These are phyloP conservation scores for Phaseolus coccineus DNA, from an alignment of 331 rosid species.

Conservation along the genomic window DNA sequence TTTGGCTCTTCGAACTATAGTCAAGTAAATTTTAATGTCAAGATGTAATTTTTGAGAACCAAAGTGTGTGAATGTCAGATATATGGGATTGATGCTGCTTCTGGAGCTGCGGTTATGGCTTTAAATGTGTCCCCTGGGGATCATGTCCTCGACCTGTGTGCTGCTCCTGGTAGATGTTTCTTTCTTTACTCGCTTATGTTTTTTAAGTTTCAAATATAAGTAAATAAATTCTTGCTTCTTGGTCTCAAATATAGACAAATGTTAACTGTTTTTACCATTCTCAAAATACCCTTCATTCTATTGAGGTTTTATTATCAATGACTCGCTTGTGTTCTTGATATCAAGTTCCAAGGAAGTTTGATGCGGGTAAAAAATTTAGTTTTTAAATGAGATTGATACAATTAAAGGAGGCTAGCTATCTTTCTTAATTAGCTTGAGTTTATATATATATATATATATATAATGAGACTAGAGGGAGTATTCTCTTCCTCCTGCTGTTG, in stretches of 20 bases:
- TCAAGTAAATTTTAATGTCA: background rate
- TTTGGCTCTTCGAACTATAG: background rate
- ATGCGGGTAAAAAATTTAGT: background rate
- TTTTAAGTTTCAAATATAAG: background rate
- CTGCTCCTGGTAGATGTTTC: constrained; percentile 79
- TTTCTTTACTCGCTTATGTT: constrained; percentile 20
- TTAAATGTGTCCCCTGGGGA: constrained; percentile 73
- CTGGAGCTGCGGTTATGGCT: constrained; percentile 95
- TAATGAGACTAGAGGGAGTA: no score
- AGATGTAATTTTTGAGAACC: background rate
- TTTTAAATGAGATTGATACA: background rate
- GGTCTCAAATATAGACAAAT: no score
- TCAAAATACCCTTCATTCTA: background rate
- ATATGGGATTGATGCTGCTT: constrained; percentile 97
- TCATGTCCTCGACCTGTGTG: constrained; percentile 94
- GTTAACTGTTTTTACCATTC: no score
- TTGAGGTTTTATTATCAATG: background rate
- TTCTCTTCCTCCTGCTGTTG: background rate
- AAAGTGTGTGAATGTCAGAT: constrained; percentile 56
- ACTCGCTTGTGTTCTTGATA: background rate
- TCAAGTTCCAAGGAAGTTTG: background rate
- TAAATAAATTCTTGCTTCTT: no score
- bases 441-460: no score
- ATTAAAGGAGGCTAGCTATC: no score
- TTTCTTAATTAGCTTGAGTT: no score